These are phyloP conservation scores for Saitozyma podzolica DNA, from an alignment of 768 basidiomycete species.

Conservation along the genomic window DNA sequence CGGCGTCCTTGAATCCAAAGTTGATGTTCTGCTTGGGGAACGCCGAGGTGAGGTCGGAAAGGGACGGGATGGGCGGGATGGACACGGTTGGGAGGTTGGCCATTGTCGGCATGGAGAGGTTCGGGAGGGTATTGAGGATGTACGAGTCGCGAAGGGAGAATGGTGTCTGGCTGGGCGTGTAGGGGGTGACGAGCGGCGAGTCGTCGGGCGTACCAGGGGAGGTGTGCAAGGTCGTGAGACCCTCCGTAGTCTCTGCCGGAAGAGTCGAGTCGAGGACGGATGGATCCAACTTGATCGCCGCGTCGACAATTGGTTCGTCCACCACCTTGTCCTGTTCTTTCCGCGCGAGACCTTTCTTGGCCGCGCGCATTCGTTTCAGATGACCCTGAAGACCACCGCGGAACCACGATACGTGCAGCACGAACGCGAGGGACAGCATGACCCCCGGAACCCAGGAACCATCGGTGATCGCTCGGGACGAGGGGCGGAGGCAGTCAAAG, in stretches of 20 bases:
- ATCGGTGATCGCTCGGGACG: slow-evolving; percentile 43
- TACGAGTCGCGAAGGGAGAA: slow-evolving; percentile 23
- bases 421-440: slow-evolving; percentile 56
- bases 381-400: slow-evolving; percentile 59
- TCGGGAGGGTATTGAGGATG: slow-evolving; percentile 13
- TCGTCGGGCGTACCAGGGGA: slow-evolving; percentile 26
- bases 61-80: slow-evolving; percentile 20
- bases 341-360: neutral
- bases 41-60: slow-evolving; percentile 16
- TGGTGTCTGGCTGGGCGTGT: slow-evolving; percentile 28
- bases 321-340: neutral
- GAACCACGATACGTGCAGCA: slow-evolving; percentile 63
- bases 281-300: slow-evolving; percentile 10
- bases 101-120: slow-evolving; percentile 18
- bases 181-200: slow-evolving; percentile 41
- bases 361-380: slow-evolving; percentile 34
- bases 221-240: neutral
- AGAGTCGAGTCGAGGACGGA: slow-evolving; percentile 7
- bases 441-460: slow-evolving; percentile 54
- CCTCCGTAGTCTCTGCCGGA: neutral
- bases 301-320: slow-evolving; percentile 7
- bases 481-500: slow-evolving; percentile 30
- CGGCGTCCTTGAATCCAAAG: slow-evolving; percentile 42
- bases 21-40: slow-evolving; percentile 2
- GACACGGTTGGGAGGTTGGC: slow-evolving; percentile 2